phyloP scores from a whole-genome alignment of 2,329 filamentous ascomycete genomes.

The Camillea tinctor region DNA sequence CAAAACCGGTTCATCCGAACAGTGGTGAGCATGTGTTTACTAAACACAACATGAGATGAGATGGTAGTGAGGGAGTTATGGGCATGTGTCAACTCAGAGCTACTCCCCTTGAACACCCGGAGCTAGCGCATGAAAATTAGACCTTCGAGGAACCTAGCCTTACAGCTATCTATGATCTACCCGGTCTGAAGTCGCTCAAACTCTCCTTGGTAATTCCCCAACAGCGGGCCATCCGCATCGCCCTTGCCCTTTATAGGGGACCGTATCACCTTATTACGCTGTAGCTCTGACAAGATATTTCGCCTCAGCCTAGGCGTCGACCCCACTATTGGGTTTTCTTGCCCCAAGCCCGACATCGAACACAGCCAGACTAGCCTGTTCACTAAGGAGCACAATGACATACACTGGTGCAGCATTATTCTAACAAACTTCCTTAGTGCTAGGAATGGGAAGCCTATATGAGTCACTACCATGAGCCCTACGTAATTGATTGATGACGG shows the following conservation, averaged over 20 bases:
- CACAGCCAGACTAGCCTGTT: constrained; percentile 52
- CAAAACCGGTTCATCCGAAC: too few relatives aligned
- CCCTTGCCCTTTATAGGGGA: constrained; percentile 57
- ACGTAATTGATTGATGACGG: too few relatives aligned
- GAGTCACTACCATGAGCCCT: constrained; percentile 56
- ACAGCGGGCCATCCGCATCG: constrained; percentile 58
- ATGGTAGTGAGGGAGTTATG: neutral
- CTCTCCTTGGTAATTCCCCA: constrained; percentile 51
- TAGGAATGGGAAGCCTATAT: constrained; percentile 37
- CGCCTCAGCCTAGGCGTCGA: constrained; percentile 58
- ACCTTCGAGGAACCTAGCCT: constrained; percentile 58
- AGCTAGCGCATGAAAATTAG: constrained; percentile 50
- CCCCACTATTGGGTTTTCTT: constrained; percentile 53
- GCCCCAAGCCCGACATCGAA: constrained; percentile 55
- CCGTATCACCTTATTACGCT: constrained; percentile 53
- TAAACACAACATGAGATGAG: too few relatives aligned
- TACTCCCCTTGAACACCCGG: constrained; percentile 22
- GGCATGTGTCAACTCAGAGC: constrained; percentile 11
- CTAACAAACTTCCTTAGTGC: constrained; percentile 50
- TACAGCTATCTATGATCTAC: constrained; percentile 61
- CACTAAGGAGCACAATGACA: constrained; percentile 49
- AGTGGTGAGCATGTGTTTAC: too few relatives aligned
- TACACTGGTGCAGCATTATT: constrained; percentile 49
- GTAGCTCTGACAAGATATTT: constrained; percentile 54
- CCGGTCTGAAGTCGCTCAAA: constrained; percentile 54